Evolutionary conservation across 2,329 filamentous ascomycete species (phyloP), one percentile per base, ranked within the genome.

Genomic region (Cercospora nicotianae): DNA sequence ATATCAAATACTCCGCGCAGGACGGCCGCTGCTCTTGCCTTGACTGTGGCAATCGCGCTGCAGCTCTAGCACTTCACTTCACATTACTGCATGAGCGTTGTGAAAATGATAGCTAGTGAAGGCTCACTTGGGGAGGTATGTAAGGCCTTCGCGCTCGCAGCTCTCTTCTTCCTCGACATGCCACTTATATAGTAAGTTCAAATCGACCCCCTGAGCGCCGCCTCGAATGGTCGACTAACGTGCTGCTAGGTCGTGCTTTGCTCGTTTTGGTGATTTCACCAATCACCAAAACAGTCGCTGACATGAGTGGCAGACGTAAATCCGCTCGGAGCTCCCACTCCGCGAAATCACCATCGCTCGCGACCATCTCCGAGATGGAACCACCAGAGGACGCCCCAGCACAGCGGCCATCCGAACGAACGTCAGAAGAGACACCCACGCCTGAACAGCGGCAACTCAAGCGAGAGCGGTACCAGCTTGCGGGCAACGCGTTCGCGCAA

Each of bases 401-500:
- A 42, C 36, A 42, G 36, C 36, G 36, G 16, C 36, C 16, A 9
- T 42, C 36, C 36, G 36, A 42, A 42, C 36, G 36, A 42, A n/a
- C 36, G 1, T 42, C 36, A 42, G 36, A 42, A 42, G 36, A 42
- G 36, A 42, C 36, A n/a, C 36, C 36, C 16, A 42, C 36, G 3
- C 36, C 36, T 42, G 36, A 42, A 42, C 71, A 73, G 66, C 68
- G 73, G 53, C 69, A 66, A 3, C 66, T 64, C 10, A 58, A 65
- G 26, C 61, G 70, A 30, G 66, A 76, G 45, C 63, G 67, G 23
- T 74, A 77, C 64, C 72, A 72, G 57, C 68, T 75, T 18, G 67
- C 67, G 13, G 69, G 73, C 64, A 79, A 79, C 72, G 77, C 78
- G 12, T 79, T 79, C 69, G 77, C 74, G 31, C 75, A 76, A 60